A percentile compares a stretch with the other conserved stretches of the same genome.
phyloP scores from a whole-genome alignment of 768 basidiomycete genomes.

The Lepiota venenata region DNA sequence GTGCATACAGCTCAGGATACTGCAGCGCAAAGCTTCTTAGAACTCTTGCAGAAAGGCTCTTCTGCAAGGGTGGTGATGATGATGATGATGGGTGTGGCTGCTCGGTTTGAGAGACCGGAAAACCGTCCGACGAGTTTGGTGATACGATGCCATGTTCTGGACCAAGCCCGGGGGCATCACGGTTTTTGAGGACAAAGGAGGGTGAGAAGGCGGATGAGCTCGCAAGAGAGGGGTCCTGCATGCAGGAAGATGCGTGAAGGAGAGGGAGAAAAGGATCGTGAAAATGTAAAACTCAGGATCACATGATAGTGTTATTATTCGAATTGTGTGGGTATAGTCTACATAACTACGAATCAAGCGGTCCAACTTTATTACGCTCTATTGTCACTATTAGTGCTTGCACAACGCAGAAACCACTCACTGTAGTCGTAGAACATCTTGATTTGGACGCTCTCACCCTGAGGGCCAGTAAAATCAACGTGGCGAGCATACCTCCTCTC shows the following conservation, averaged over 20 bases:
- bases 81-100: conserved; percentile 8
- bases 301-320: conserved; percentile 3
- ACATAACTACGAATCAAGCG: background rate
- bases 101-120: background rate
- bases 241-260: background rate
- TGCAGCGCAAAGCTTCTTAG: conserved; percentile 15
- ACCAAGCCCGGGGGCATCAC: background rate
- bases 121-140: conserved; percentile 17
- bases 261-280: background rate
- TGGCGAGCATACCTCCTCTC: conserved; percentile 60
- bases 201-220: conserved; percentile 6
- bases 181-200: conserved; percentile 5
- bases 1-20: conserved; percentile 20
- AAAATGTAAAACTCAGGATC: background rate
- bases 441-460: conserved; percentile 51
- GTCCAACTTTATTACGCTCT: conserved; percentile 6
- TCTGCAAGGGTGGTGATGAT: conserved; percentile 6
- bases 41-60: conserved; percentile 16
- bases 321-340: no score
- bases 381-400: background rate
- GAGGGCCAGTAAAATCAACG: conserved; percentile 60
- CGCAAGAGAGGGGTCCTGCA: conserved; percentile 2
- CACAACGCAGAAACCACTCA: conserved; percentile 28
- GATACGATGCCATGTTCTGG: conserved; percentile 10
- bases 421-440: conserved; percentile 68